Percentiles rank a stretch among this genome's conserved stretches.
Conservation (phyloP, 129 eudicot genomes). For the Lactuca sativa region DNA sequence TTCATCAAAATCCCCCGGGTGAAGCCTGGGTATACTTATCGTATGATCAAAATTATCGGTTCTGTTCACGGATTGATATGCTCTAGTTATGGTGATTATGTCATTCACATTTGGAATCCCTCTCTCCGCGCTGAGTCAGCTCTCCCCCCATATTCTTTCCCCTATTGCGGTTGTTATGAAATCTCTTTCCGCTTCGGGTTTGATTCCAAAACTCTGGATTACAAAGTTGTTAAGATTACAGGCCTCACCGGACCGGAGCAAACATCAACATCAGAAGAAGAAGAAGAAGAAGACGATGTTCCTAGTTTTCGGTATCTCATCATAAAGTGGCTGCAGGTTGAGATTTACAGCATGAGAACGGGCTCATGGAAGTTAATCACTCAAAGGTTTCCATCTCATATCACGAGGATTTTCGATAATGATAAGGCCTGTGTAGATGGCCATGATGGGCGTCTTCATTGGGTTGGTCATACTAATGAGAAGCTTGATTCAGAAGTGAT, state of each 20-base stretch:
- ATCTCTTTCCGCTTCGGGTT: background rate
- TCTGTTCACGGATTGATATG: no score
- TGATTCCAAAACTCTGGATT: background rate
- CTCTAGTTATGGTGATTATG: no score
- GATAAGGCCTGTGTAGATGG: background rate
- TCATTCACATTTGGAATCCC: no score
- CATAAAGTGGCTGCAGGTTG: background rate
- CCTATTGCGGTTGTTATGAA: no score
- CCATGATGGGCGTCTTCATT: background rate
- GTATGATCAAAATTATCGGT: no score
- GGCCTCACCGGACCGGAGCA: no score
- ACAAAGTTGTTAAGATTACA: background rate
- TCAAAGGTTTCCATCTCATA: background rate
- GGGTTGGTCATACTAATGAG: background rate
- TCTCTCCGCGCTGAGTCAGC: no score
- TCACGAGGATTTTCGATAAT: background rate
- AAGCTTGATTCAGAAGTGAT: background rate
- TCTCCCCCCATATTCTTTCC: no score
- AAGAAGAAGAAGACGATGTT: no score
- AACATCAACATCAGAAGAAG: no score
- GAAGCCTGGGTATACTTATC: no score
- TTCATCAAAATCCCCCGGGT: no score
- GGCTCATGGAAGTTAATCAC: background rate
- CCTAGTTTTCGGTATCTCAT: background rate
- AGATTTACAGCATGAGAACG: background rate